phyloP scores from a whole-genome alignment of 345 rosid genomes.

The Dipteronia sinensis region DNA sequence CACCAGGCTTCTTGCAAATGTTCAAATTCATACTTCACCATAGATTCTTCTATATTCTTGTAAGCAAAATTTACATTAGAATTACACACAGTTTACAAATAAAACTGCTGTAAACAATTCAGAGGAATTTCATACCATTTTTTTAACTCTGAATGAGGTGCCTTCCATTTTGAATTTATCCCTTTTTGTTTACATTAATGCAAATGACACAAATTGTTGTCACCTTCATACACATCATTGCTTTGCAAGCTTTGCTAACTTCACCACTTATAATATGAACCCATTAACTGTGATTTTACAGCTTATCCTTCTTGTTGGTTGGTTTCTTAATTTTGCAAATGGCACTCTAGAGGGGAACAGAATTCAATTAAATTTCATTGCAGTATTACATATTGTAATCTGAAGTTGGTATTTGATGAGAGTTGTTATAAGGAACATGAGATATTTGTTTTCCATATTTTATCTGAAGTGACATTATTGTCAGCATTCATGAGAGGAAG shows the following conservation, averaged over 20 bases:
- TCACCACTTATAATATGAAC: background rate
- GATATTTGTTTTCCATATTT: background rate
- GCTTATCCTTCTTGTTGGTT: background rate
- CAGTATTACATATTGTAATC: background rate
- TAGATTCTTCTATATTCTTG: constrained; percentile 40
- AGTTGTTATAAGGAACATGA: background rate
- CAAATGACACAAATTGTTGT: background rate
- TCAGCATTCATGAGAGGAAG: background rate
- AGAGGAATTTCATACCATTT: constrained; percentile 27
- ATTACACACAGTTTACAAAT: constrained; percentile 44
- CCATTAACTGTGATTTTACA: background rate
- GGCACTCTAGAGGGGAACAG: too few relatives aligned
- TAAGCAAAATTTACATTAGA: constrained; percentile 43
- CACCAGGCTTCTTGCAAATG: constrained; percentile 75
- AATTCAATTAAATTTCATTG: background rate
- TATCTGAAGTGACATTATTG: background rate
- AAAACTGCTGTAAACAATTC: constrained; percentile 39
- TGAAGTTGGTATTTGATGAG: background rate
- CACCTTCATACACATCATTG: background rate
- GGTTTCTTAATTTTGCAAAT: background rate
- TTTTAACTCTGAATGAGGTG: constrained; percentile 13
- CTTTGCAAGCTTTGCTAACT: background rate
- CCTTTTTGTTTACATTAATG: background rate
- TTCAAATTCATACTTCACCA: constrained; percentile 70
- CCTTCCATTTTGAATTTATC: background rate